phyloP scores from a whole-genome alignment of 352 stramenopile genomes.

The Globisporangium megalacanthum region DNA sequence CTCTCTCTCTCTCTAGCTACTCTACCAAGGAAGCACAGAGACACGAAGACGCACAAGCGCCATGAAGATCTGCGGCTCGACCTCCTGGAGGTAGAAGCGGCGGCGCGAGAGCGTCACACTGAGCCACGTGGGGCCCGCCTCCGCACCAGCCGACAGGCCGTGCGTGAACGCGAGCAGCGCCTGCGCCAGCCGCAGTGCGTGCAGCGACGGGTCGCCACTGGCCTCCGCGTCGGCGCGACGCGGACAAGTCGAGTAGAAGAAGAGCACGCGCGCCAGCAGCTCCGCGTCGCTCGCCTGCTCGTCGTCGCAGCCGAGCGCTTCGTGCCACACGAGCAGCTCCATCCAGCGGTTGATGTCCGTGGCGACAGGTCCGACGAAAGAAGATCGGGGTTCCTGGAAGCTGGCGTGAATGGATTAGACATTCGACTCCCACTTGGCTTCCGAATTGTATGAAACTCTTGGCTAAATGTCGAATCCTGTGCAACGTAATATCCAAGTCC shows the following conservation, averaged over 20 bases:
- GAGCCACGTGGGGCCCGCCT: constrained; percentile 23
- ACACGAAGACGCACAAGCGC: constrained; percentile 28
- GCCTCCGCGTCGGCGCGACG: constrained; percentile 1
- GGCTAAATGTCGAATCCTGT: no score
- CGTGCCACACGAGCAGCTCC: constrained; percentile 61
- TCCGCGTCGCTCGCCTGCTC: constrained; percentile 58
- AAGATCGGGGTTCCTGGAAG: no score
- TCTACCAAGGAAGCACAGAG: no score
- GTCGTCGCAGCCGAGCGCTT: constrained; percentile 56
- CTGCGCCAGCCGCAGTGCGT: constrained; percentile 45
- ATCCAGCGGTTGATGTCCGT: constrained; percentile 8
- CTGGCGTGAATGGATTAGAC: no score
- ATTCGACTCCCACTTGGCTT: no score
- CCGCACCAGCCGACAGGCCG: no score
- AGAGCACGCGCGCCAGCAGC: constrained; percentile 41
- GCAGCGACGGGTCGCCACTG: constrained; percentile 11
- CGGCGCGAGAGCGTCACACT: constrained; percentile 38
- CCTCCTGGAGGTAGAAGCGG: constrained; percentile 39
- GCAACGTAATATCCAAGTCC: no score
- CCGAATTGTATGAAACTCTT: no score
- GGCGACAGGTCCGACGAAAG: no score
- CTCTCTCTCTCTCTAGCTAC: no score
- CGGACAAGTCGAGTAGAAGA: constrained; percentile 5
- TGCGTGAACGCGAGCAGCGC: constrained; percentile 37
- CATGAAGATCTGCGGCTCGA: constrained; percentile 59